Conservation (phyloP, 306 rosid species). For the Medicago lupulina region DNA sequence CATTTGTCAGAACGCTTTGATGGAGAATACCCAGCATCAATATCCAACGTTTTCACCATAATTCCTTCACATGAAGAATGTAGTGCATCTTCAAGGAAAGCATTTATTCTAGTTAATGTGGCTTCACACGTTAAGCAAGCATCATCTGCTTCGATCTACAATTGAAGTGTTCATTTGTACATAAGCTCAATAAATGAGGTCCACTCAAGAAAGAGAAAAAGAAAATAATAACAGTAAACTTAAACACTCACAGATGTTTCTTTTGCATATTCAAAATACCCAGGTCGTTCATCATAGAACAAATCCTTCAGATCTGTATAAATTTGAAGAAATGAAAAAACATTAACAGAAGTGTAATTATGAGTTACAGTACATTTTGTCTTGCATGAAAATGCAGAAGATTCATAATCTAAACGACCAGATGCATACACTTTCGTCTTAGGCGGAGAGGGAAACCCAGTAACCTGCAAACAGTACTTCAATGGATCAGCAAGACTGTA, state of each 20-base stretch:
- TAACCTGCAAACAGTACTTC: constrained; percentile 65
- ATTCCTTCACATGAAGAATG: constrained; percentile 89
- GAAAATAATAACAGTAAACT: constrained; percentile 8
- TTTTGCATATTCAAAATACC: constrained; percentile 84
- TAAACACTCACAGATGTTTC: constrained; percentile 71
- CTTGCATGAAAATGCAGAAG: constrained; percentile 33
- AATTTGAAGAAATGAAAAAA: constrained; percentile 33
- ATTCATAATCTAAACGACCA: constrained; percentile 31
- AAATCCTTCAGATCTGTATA: constrained; percentile 71
- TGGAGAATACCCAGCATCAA: constrained; percentile 87
- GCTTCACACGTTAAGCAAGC: constrained; percentile 68
- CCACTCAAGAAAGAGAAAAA: constrained; percentile 11
- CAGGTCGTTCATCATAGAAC: constrained; percentile 69
- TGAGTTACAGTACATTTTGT: constrained; percentile 20
- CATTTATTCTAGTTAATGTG: constrained; percentile 59
- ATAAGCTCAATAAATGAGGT: constrained; percentile 16
- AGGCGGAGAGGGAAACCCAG: constrained; percentile 71
- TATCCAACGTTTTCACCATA: constrained; percentile 86
- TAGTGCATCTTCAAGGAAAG: constrained; percentile 74
- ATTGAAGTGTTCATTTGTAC: constrained; percentile 25
- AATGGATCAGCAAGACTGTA: constrained; percentile 43
- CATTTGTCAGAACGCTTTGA: constrained; percentile 87
- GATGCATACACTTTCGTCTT: constrained; percentile 77
- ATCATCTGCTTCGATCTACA: constrained; percentile 83
- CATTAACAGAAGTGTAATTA: constrained; percentile 19